phyloP scores from a whole-genome alignment of 129 eudicot genomes.

The Scalesia atractyloides region DNA sequence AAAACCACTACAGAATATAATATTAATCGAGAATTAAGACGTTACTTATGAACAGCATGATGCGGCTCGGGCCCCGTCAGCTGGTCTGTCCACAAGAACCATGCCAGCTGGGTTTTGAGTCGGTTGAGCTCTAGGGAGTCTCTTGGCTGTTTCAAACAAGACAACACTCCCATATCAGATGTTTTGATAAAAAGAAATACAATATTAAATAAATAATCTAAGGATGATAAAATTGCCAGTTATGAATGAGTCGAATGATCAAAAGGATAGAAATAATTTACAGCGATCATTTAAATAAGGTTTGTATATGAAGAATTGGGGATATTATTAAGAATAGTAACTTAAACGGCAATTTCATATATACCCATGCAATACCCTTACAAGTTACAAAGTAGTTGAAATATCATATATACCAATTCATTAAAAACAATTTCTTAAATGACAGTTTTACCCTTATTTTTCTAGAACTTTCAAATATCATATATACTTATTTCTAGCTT shows the following conservation, averaged over 20 bases:
- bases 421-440: no score
- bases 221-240: not conserved
- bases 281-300: slow-evolving; percentile 3
- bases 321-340: not conserved
- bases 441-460: no score
- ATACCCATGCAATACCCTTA: no score
- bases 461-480: no score
- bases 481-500: no score
- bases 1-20: slow-evolving; percentile 30
- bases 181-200: not conserved
- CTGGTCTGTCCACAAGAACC: slow-evolving; percentile 89
- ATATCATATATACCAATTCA: no score
- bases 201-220: not conserved
- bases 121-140: slow-evolving; percentile 91
- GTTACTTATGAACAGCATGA: slow-evolving; percentile 75
- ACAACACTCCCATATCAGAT: slow-evolving; percentile 17
- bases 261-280: not conserved
- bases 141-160: slow-evolving; percentile 58
- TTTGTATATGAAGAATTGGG: not conserved
- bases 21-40: slow-evolving; percentile 22
- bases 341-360: no score
- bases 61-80: slow-evolving; percentile 72
- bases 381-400: no score
- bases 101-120: slow-evolving; percentile 91
- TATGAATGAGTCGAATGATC: not conserved